phyloP scores from a whole-genome alignment of 257 asterid species.

The Capsicum rhomboideum region DNA sequence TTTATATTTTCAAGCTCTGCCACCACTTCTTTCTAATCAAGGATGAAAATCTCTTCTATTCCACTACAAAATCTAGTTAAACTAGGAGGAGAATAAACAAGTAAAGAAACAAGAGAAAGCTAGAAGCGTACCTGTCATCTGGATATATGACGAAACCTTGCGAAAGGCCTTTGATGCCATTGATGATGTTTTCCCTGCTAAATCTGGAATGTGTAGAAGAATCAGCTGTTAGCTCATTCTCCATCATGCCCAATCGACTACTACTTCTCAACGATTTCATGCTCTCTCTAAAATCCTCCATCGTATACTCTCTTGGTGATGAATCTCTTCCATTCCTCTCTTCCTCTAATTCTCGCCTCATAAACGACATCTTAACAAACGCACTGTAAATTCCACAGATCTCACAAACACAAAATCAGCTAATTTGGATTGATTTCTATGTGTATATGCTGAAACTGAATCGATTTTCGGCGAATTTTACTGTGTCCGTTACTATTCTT shows the following conservation, averaged over 20 bases:
- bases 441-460: not conserved
- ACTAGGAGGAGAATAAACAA: no score
- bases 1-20: no score
- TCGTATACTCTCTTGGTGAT: conserved; percentile 31
- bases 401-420: not conserved
- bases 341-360: conserved; percentile 4
- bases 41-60: not conserved
- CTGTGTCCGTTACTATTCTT: not conserved
- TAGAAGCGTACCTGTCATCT: conserved; percentile 39
- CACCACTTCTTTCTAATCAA: no score
- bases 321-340: conserved; percentile 3
- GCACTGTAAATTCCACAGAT: not conserved
- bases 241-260: conserved; percentile 29
- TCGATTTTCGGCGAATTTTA: not conserved
- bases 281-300: conserved; percentile 42
- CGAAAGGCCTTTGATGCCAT: conserved; percentile 53
- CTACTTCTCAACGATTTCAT: conserved; percentile 28
- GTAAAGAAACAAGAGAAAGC: no score
- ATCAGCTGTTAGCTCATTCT: conserved; percentile 37
- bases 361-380: not conserved
- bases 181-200: conserved; percentile 41
- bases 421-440: not conserved
- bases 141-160: conserved; percentile 50
- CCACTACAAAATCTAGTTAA: not conserved
- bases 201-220: conserved; percentile 23